Conservation (phyloP, 768 basidiomycete genomes). For the Boletus subparvulus region DNA sequence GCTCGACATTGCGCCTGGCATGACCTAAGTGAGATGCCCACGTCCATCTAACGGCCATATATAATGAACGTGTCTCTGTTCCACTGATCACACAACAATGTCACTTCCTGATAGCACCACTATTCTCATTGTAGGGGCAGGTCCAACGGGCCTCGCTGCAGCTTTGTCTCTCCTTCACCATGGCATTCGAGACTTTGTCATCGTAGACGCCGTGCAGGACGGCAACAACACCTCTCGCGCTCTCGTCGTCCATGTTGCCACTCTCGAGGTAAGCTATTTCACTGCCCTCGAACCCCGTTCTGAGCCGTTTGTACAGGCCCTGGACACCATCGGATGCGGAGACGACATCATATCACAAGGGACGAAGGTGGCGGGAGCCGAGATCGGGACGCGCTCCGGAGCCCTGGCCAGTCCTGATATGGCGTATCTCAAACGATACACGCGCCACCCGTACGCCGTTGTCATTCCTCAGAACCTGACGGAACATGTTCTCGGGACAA, state of each 20-base stretch:
- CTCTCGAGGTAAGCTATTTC: constrained; percentile 42
- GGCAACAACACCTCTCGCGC: constrained; percentile 47
- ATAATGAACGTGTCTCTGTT: not conserved
- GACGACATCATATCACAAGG: constrained; percentile 40
- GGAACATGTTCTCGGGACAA: constrained; percentile 40
- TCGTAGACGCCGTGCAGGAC: constrained; percentile 42
- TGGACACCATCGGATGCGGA: constrained; percentile 45
- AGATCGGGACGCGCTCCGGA: constrained; percentile 33
- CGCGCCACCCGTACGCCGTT: constrained; percentile 44
- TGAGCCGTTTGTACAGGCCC: constrained; percentile 26
- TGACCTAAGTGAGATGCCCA: not conserved
- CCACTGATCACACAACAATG: constrained; percentile 1
- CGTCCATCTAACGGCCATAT: not conserved
- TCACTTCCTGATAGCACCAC: constrained; percentile 38
- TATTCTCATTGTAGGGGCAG: constrained; percentile 52
- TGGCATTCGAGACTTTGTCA: constrained; percentile 41
- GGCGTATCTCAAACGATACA: constrained; percentile 39
- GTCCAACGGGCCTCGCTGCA: constrained; percentile 47
- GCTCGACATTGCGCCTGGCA: not conserved
- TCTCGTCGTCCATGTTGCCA: constrained; percentile 50
- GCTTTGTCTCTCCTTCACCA: constrained; percentile 48
- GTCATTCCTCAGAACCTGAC: constrained; percentile 48
- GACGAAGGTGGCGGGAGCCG: constrained; percentile 26
- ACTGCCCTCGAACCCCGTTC: not conserved
- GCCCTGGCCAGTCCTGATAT: constrained; percentile 34